Evolutionary conservation across 73 alveolate genomes (phyloP).

Genomic region (Paramecium caudatum): DNA sequence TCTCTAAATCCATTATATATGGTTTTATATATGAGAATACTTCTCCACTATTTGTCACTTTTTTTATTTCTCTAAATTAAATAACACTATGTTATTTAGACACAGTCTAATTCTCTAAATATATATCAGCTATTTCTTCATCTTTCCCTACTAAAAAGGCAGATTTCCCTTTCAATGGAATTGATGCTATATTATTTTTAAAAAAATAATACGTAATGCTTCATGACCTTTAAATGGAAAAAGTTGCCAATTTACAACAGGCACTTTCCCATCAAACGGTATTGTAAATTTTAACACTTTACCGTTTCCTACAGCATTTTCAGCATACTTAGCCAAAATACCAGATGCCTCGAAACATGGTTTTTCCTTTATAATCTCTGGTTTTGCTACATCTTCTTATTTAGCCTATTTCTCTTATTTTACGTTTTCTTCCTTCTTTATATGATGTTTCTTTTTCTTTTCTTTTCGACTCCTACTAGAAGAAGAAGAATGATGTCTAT

Average conservation of each 20-base stretch:
- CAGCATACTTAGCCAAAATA: slow-evolving; percentile 77
- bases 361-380: slow-evolving; percentile 47
- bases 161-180: slow-evolving; percentile 66
- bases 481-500: background rate
- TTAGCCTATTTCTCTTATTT: background rate
- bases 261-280: slow-evolving; percentile 77
- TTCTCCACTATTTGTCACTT: slow-evolving; percentile 72
- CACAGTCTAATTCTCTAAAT: slow-evolving; percentile 89
- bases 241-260: slow-evolving; percentile 73
- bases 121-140: slow-evolving; percentile 90
- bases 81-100: slow-evolving; percentile 97
- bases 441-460: slow-evolving; percentile 3
- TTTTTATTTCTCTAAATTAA: slow-evolving; percentile 88
- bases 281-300: slow-evolving; percentile 67
- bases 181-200: slow-evolving; percentile 6
- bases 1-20: slow-evolving; percentile 96
- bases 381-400: background rate
- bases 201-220: background rate
- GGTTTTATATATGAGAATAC: slow-evolving; percentile 84
- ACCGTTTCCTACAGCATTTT: slow-evolving; percentile 43
- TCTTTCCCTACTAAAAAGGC: slow-evolving; percentile 92
- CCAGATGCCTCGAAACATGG: slow-evolving; percentile 81
- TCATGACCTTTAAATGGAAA: slow-evolving; percentile 73
- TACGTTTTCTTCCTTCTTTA: background rate
- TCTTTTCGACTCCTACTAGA: background rate